phyloP scores from a whole-genome alignment of 371 early-diverging fungal genomes.

The Massospora cicadina region DNA sequence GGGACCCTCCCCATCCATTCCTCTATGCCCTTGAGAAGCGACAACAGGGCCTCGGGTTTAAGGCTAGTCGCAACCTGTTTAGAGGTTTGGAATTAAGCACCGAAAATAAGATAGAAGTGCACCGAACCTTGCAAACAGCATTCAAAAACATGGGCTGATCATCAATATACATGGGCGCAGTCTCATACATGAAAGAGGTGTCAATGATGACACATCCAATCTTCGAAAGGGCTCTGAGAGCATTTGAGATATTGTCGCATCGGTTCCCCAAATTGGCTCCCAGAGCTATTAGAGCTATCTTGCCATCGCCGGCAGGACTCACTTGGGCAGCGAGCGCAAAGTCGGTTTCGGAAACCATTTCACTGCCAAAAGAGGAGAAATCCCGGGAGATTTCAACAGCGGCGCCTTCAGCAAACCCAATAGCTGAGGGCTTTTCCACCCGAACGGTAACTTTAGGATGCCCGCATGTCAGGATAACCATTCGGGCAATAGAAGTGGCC shows the following conservation, averaged over 20 bases:
- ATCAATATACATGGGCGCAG: constrained; percentile 84
- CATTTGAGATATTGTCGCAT: constrained; percentile 51
- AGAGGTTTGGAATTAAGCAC: background rate
- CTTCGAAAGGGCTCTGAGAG: constrained; percentile 38
- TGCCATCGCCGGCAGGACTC: background rate
- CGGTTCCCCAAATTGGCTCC: constrained; percentile 90
- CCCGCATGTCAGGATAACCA: constrained; percentile 57
- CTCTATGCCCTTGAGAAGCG: constrained; percentile 68
- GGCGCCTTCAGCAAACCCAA: constrained; percentile 78
- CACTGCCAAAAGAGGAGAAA: constrained; percentile 22
- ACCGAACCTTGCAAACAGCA: constrained; percentile 55
- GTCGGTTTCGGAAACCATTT: background rate
- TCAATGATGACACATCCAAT: constrained; percentile 48
- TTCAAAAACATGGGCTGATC: constrained; percentile 90
- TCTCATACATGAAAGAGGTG: constrained; percentile 92
- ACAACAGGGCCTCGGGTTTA: constrained; percentile 53
- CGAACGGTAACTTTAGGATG: constrained; percentile 68
- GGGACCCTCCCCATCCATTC: constrained; percentile 50
- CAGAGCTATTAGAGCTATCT: constrained; percentile 39
- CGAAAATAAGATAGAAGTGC: background rate
- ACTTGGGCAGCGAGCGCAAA: background rate
- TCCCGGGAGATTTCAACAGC: constrained; percentile 81
- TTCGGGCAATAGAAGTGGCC: constrained; percentile 46
- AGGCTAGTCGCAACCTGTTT: constrained; percentile 45
- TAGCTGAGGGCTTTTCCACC: constrained; percentile 81